Evolutionary conservation across 768 basidiomycete genomes (phyloP).

Genomic region (Mycena venus): DNA sequence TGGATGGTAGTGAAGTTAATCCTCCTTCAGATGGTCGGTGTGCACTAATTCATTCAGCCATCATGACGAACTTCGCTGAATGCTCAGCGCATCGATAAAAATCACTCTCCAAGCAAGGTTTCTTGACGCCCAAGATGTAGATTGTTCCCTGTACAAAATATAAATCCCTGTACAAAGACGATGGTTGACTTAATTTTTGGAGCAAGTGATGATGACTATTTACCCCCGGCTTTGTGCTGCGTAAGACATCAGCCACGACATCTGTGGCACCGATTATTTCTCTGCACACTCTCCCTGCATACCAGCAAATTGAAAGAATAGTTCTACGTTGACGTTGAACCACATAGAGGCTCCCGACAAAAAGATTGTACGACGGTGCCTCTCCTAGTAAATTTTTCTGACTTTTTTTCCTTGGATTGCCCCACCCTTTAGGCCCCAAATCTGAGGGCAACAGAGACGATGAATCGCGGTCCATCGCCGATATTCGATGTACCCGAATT

Average conservation of each 20-base stretch:
- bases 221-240: constrained; percentile 27
- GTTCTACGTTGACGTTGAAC: constrained; percentile 30
- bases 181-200: background rate
- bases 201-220: constrained; percentile 27
- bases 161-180: no score
- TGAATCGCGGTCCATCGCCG: constrained; percentile 71
- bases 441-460: constrained; percentile 41
- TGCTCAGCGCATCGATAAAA: no score
- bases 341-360: constrained; percentile 10
- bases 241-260: constrained; percentile 33
- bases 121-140: no score
- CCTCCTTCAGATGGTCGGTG: no score
- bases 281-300: background rate
- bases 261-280: constrained; percentile 14
- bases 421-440: constrained; percentile 12
- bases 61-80: no score
- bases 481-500: constrained; percentile 77
- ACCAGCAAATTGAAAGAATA: background rate
- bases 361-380: constrained; percentile 19
- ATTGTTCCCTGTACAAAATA: background rate
- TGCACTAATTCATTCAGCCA: no score
- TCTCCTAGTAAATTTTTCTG: background rate
- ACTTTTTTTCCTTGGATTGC: constrained; percentile 26
- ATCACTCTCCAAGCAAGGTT: no score
- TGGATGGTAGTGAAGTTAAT: no score